These are phyloP conservation scores for Spencermartinsiella ligniputridi DNA, from an alignment of 1,139 yeast species.

Conservation along the genomic window DNA sequence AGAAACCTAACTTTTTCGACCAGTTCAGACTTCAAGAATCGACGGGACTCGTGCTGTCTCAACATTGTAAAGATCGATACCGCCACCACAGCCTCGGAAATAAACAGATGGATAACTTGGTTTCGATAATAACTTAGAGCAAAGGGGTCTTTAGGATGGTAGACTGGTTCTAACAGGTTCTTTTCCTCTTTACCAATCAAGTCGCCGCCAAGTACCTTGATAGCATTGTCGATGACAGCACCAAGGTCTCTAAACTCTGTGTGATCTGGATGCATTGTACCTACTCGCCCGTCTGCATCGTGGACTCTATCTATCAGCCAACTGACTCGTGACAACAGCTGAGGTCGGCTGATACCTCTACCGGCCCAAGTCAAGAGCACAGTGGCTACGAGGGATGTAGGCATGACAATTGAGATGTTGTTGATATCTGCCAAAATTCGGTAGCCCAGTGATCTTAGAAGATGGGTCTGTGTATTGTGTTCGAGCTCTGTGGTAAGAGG, in stretches of 20 bases:
- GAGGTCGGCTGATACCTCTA: constrained; percentile 36
- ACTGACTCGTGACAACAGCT: constrained; percentile 33
- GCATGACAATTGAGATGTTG: constrained; percentile 41
- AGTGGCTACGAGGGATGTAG: constrained; percentile 41
- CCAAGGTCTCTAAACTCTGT: constrained; percentile 24
- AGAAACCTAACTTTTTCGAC: constrained; percentile 31
- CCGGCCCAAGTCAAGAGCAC: constrained; percentile 37
- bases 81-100: constrained; percentile 39
- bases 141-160: constrained; percentile 39
- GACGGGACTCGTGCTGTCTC: constrained; percentile 20
- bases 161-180: constrained; percentile 37
- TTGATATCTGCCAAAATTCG: constrained; percentile 39
- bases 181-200: constrained; percentile 34
- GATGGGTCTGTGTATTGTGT: constrained; percentile 21
- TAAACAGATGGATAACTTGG: constrained; percentile 41
- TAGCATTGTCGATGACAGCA: constrained; percentile 36
- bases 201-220: constrained; percentile 37
- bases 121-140: constrained; percentile 41
- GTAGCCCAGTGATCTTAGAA: constrained; percentile 39
- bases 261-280: constrained; percentile 26
- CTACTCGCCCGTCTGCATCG: constrained; percentile 39
- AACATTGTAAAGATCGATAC: constrained; percentile 33
- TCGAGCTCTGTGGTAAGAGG: constrained; percentile 8
- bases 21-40: constrained; percentile 22
- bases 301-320: constrained; percentile 36